Base-by-base conservation (phyloP, 495 filamentous ascomycete genomes). In the Entonaema liquescens region DNA sequence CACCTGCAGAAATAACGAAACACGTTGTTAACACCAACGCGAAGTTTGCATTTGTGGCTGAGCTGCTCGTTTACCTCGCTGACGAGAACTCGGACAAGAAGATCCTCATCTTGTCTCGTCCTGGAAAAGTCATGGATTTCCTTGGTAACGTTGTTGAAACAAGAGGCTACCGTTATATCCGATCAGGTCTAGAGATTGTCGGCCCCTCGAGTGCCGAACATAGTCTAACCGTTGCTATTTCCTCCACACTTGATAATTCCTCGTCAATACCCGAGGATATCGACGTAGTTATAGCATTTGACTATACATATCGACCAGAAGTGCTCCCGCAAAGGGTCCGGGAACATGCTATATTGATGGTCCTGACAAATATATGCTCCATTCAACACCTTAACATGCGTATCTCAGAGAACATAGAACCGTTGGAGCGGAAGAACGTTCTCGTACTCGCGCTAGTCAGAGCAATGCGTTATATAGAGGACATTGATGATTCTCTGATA, bases 311-410 rank as follows among this genome's bases (percentile, higher is more conserved):
- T 13, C 77, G 75, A 6, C 68, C 49, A 23, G 63, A 71, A 31
- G 31, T 74, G 11, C 49, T 76, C 3, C 53, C 68, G 13, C 21
- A 49, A 13, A 36, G 50, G 3, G 29, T 71, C n/a, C 59, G 65
- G 9, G 64, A 70, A 17, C 17, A 59, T 17, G 50, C 68, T 6
- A 36, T 79, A 5, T 57, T 83, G 3, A 68, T 85, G 29, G 67
- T 70, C 0, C 68, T 84, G 17, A 74, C 82, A 0, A 74, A 67
- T n/a, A 73, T 67, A 5, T 77, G 79, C 61, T 81, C 81, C 4
- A 74, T 84, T n/a, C 82, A 85, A 64, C 83, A 85, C 36, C 72
- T 84, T 19, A 81, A 82, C 36, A 69, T 80, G 59, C 71, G 79
- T 23, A 62, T 84, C 9, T 57, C 71, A 0, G 65, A 76, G 0